Evolutionary conservation across 805 yeast genomes (phyloP), one percentile per base, ranked within the genome.

Genomic region (Cyberlindnera japonica): DNA sequence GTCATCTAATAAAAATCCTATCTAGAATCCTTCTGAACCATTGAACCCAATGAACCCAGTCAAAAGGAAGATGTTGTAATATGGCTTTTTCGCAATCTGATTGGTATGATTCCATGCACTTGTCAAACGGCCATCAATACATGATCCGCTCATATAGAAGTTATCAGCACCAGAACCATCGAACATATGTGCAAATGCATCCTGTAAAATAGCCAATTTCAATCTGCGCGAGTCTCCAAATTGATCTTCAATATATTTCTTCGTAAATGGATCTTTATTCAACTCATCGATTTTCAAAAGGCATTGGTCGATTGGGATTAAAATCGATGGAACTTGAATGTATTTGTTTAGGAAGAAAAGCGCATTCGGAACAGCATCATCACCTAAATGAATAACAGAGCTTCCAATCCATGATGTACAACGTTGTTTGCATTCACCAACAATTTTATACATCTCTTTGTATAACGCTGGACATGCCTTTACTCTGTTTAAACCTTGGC

Each of bases 141-240:
- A 84, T 3, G 86, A 78, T 2, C 95, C 95, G 22, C 89, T 86
- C 70, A 83, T 83, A 57, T 80, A 83, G 59, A 81, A 84, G 59
- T 84, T 84, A 55, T 83, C 88, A 9, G 90, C 89, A 35, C 95
- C 95, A 9, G 87, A 79, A 2, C 93, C 90, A 58, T 83, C 88
- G 59, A 82, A 66, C 71, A 67, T 67, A 45, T 67, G 71, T 4
- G 71, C 67, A 44, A 61, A 67, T 1, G 68, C 67, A 42, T 67
- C 70, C 37, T 64, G 69, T 19, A 65, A 45, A 22, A 69, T 68
- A 9, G 59, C 62, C 40, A 71, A 59, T 51, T 78, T 71, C 43
- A 84, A 61, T n/a, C 68, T 73, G 21, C 74, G 75, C 2, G 72
- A 66, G 1, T 76, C 64, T 0, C 75, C 80, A 56, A 75, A 84